Conservation (phyloP, 495 filamentous ascomycete genomes). For the Penicillium longicatenatum region DNA sequence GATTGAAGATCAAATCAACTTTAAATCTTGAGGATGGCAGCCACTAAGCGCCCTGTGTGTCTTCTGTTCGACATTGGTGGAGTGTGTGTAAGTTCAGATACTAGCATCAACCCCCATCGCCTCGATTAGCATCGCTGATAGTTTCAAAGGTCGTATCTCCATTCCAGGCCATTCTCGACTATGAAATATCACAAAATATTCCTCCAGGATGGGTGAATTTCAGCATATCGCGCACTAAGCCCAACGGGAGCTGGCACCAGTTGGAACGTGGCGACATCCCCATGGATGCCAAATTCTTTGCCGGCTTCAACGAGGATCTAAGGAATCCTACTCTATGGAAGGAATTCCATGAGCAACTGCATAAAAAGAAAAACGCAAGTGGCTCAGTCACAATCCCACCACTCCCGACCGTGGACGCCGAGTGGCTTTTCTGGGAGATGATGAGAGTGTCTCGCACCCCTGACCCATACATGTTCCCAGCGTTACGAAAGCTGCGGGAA, state of each 20-base stretch:
- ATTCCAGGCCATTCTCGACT: constrained; percentile 88
- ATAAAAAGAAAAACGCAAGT: constrained; percentile 30
- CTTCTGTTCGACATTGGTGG: constrained; percentile 96
- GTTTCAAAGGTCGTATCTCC: constrained; percentile 76
- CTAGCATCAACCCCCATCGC: neutral
- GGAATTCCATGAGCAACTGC: constrained; percentile 51
- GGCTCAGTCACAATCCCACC: constrained; percentile 51
- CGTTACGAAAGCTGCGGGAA: constrained; percentile 66
- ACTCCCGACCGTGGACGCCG: constrained; percentile 73
- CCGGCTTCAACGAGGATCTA: constrained; percentile 74
- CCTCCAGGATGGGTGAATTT: constrained; percentile 89
- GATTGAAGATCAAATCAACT: neutral
- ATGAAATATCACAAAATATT: constrained; percentile 73
- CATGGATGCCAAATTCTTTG: constrained; percentile 74
- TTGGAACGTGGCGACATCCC: constrained; percentile 75
- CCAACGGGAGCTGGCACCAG: constrained; percentile 85
- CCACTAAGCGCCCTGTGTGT: constrained; percentile 63
- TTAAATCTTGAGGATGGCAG: constrained; percentile 31
- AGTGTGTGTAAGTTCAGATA: constrained; percentile 74
- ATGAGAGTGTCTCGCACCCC: constrained; percentile 71
- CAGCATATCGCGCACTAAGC: constrained; percentile 75
- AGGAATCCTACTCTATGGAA: constrained; percentile 65
- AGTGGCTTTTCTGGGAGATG: constrained; percentile 89
- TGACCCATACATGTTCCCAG: constrained; percentile 87
- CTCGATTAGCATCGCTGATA: neutral